phyloP scores from a whole-genome alignment of 192 early-diverging fungal genomes.

The Umbelopsis sp. region DNA sequence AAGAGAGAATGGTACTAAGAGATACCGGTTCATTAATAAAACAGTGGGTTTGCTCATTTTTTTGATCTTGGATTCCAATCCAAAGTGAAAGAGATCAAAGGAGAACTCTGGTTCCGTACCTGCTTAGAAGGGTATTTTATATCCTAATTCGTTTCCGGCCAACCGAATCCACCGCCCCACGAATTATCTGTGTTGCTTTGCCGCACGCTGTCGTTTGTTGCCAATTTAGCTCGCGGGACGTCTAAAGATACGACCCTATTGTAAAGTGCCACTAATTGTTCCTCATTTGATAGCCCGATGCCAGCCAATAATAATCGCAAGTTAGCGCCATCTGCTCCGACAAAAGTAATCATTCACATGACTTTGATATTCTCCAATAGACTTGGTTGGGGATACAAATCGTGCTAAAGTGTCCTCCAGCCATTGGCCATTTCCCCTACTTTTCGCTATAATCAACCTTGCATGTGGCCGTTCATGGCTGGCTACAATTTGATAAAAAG shows the following conservation, averaged over 20 bases:
- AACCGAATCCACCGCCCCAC: background rate
- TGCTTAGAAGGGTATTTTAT: background rate
- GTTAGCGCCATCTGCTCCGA: constrained; percentile 1
- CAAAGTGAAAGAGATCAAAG: background rate
- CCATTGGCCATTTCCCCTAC: background rate
- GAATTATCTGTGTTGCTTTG: constrained; percentile 16
- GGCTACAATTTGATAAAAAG: background rate
- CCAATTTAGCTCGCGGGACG: constrained; percentile 9
- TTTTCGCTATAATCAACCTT: background rate
- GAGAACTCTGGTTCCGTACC: background rate
- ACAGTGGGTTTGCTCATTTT: background rate
- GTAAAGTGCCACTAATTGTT: constrained; percentile 10
- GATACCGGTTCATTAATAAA: constrained; percentile 11
- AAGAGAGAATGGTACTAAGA: constrained; percentile 11
- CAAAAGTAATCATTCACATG: background rate
- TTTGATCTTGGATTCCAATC: background rate
- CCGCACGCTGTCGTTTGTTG: constrained; percentile 4
- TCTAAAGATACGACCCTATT: constrained; percentile 14
- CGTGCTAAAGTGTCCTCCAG: background rate
- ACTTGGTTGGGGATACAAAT: background rate
- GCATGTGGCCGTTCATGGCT: background rate
- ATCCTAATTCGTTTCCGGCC: background rate
- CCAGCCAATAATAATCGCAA: background rate
- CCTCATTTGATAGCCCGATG: background rate
- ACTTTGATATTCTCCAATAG: constrained; percentile 1